Conservation (phyloP, 768 basidiomycete genomes). For the Sutorius australiensis region DNA sequence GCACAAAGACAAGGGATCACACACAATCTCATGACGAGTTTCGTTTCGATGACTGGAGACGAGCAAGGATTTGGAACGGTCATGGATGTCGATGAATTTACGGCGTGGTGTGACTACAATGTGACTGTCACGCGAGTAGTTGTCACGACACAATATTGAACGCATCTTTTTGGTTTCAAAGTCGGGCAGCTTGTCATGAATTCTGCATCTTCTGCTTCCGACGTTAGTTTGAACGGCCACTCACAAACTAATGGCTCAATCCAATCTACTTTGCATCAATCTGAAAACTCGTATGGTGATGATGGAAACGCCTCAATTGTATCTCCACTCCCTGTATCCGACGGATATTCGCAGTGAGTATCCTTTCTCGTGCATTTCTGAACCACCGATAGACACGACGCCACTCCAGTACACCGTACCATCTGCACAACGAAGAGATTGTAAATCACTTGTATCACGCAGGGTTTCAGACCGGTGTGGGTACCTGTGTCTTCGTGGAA, state of each 20-base stretch:
- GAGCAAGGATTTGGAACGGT: constrained; percentile 41
- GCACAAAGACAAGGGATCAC: constrained; percentile 37
- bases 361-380: neutral
- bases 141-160: constrained; percentile 20
- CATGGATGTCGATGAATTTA: constrained; percentile 28
- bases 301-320: constrained; percentile 16
- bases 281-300: constrained; percentile 37
- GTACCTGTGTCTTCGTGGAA: constrained; percentile 31
- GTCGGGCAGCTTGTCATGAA: constrained; percentile 22
- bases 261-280: constrained; percentile 34
- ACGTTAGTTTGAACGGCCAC: constrained; percentile 48
- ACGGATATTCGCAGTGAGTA: constrained; percentile 62
- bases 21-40: constrained; percentile 58
- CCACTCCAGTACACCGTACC: constrained; percentile 42
- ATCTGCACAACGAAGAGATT: constrained; percentile 71
- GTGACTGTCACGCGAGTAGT: constrained; percentile 21
- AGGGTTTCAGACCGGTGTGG: constrained; percentile 78
- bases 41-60: constrained; percentile 45
- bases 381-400: constrained; percentile 6
- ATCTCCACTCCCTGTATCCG: constrained; percentile 41
- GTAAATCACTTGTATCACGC: constrained; percentile 75
- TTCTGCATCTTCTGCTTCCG: constrained; percentile 32
- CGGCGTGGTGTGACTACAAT: constrained; percentile 15
- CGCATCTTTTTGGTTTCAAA: constrained; percentile 15
- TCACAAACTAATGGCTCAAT: constrained; percentile 48